These are phyloP conservation scores for Verticillium klebahnii DNA, from an alignment of 2,329 filamentous ascomycete species.

Conservation along the genomic window DNA sequence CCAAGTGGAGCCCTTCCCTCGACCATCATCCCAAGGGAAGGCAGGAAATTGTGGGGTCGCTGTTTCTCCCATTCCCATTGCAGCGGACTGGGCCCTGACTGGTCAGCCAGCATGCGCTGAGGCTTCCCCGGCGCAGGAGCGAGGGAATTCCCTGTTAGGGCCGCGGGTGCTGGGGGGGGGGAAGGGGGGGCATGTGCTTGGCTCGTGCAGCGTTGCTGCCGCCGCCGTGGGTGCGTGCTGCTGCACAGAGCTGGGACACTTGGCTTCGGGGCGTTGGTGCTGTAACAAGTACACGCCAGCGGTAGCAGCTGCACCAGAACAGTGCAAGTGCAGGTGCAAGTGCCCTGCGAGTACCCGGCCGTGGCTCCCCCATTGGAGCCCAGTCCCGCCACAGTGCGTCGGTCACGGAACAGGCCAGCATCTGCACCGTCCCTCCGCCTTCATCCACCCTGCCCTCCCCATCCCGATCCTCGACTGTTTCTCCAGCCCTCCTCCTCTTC, in stretches of 20 bases:
- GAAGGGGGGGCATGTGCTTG: no score
- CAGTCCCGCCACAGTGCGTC: not conserved
- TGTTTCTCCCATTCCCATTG: not conserved
- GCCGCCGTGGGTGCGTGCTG: not conserved
- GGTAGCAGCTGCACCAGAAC: not conserved
- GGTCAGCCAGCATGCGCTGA: not conserved
- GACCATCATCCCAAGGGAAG: not conserved
- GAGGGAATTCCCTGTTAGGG: not conserved
- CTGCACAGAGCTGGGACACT: not conserved
- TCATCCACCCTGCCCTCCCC: not conserved
- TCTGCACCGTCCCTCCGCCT: not conserved
- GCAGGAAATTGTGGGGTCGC: not conserved
- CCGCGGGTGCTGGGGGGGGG: not conserved
- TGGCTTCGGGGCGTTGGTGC: not conserved
- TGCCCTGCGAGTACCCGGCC: not conserved
- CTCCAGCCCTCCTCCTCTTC: not conserved
- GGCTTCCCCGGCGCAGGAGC: not conserved
- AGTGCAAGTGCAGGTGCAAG: not conserved
- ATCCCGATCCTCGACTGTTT: not conserved
- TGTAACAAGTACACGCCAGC: not conserved
- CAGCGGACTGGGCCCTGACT: not conserved
- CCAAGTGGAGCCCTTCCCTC: not conserved
- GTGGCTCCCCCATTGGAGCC: not conserved
- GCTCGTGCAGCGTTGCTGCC: not conserved
- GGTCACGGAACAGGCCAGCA: not conserved